Evolutionary conservation across 192 early-diverging fungal genomes (phyloP).

Genomic region (Coemansia sp.): DNA sequence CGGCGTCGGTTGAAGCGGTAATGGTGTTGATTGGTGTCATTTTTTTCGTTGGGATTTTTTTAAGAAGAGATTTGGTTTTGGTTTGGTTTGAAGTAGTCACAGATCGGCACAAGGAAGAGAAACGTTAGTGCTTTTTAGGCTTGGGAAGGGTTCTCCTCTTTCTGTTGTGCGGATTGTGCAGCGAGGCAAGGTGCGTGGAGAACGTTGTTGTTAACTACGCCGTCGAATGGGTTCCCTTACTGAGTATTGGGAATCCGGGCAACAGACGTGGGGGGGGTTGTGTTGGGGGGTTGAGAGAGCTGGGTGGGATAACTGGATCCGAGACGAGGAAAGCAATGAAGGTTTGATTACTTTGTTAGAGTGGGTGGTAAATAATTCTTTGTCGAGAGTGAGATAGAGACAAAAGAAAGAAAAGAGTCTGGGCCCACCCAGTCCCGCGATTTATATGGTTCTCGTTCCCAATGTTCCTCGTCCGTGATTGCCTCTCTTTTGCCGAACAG

Average conservation of each 20-base stretch:
- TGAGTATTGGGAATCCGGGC: constrained; percentile 8
- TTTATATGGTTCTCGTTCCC: constrained; percentile 32
- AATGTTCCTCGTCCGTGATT: not conserved
- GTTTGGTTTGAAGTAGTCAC: constrained; percentile 19
- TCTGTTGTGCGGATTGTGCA: constrained; percentile 82
- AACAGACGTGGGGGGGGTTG: constrained; percentile 2
- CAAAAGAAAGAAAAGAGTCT: constrained; percentile 9
- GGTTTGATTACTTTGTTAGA: not conserved
- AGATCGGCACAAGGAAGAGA: constrained; percentile 31
- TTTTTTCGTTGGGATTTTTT: not conserved
- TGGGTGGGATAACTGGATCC: not conserved
- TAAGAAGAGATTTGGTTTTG: constrained; percentile 21
- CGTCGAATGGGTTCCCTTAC: not conserved
- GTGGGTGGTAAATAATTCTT: not conserved
- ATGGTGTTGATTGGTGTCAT: constrained; percentile 47
- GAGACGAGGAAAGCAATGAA: not conserved
- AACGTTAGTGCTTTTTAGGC: constrained; percentile 61
- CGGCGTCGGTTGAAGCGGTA: constrained; percentile 20
- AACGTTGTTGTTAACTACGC: constrained; percentile 52
- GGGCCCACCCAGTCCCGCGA: constrained; percentile 6
- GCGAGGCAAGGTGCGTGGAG: constrained; percentile 75
- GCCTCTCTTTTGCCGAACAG: not conserved
- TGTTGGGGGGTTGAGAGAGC: not conserved
- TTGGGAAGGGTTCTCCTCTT: constrained; percentile 67
- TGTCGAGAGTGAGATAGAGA: constrained; percentile 6